Base-by-base conservation (phyloP, 2,329 filamentous ascomycete species). In the Furcasterigmium sp. region DNA sequence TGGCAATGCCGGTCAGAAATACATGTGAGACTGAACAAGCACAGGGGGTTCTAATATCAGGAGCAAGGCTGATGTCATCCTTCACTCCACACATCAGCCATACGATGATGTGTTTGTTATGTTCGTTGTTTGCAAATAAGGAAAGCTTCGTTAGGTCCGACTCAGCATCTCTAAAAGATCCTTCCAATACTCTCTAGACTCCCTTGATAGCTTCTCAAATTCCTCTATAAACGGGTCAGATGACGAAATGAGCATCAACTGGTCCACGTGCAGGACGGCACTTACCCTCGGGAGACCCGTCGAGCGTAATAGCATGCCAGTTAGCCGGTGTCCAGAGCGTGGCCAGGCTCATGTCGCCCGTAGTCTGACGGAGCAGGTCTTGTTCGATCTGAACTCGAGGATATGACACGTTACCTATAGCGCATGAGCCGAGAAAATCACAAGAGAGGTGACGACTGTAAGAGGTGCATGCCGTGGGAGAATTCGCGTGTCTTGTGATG, bases 251-350 rank as follows among this genome's bases (percentile, higher is more conserved):
- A 20, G 14, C 34, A 10, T 28, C 35, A 18, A 41, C 2, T 11
- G 19, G 39, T 4, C 17, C n/a, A 15, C 26, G 13, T 17, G 28
- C 17, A 32, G 29, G 35, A 14, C 2, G 13, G 18, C 45, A 51
- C 47, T 49, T 3, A 49, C 49, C 51, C 42, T 50, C 51, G 10
- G 47, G 44, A 23, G 49, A 45, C 44, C 49, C 51, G 23, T 50
- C 46, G 13, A 51, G 49, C 23, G 49, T 53, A 5, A 51, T 45
- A 8, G 51, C 51, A 28, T 53, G 43, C 49, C 51, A 53, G 21
- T 53, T 53, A 11, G 46, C 46, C 9, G 51, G 50, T 8, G 51
- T 47, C 51, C 51, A 53, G 28, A 53, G 47, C 21, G 49, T 53
- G 1, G 46, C 47, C 8, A 44, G 39, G 20, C 49, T 53, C n/a